Percentiles rank a stretch among this genome's conserved stretches.
Evolutionary conservation across 345 rosid species (phyloP).

Genomic region (Murraya koenigii): DNA sequence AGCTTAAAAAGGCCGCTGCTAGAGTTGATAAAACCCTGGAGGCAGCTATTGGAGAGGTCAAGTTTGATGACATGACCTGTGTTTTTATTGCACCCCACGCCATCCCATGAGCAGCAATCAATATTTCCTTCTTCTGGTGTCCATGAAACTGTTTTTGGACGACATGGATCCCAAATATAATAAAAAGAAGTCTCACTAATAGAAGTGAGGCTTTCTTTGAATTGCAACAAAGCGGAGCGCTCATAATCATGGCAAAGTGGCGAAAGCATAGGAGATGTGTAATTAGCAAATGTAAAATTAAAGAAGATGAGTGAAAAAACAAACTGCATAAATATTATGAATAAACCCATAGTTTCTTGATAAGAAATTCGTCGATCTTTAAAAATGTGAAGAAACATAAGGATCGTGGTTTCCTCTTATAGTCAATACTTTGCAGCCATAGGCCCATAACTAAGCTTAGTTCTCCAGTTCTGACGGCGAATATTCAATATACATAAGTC

Average conservation of each 20-base stretch:
- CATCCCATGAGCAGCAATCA: conserved; percentile 15
- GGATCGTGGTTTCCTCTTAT: too few relatives aligned
- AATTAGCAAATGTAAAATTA: neutral
- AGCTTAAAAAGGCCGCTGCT: conserved; percentile 1
- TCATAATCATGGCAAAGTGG: conserved; percentile 4
- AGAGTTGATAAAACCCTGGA: neutral
- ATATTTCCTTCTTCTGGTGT: neutral
- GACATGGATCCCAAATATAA: too few relatives aligned
- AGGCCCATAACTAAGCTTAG: too few relatives aligned
- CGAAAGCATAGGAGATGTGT: neutral
- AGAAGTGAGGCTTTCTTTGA: neutral
- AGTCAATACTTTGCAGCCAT: too few relatives aligned
- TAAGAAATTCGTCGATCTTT: too few relatives aligned
- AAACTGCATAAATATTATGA: neutral
- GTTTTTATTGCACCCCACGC: neutral
- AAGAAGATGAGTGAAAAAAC: neutral
- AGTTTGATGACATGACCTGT: conserved; percentile 1
- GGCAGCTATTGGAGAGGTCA: neutral
- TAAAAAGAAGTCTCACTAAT: neutral
- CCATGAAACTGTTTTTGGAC: neutral
- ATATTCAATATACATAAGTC: too few relatives aligned
- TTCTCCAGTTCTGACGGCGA: too few relatives aligned
- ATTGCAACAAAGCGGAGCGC: conserved; percentile 4
- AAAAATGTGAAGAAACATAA: too few relatives aligned
- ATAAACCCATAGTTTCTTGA: neutral